A percentile compares a stretch with the other conserved stretches of the same genome.
These are phyloP conservation scores for Pseudogymnoascus sp. DNA, from an alignment of 2,329 filamentous ascomycete genomes.

Conservation along the genomic window DNA sequence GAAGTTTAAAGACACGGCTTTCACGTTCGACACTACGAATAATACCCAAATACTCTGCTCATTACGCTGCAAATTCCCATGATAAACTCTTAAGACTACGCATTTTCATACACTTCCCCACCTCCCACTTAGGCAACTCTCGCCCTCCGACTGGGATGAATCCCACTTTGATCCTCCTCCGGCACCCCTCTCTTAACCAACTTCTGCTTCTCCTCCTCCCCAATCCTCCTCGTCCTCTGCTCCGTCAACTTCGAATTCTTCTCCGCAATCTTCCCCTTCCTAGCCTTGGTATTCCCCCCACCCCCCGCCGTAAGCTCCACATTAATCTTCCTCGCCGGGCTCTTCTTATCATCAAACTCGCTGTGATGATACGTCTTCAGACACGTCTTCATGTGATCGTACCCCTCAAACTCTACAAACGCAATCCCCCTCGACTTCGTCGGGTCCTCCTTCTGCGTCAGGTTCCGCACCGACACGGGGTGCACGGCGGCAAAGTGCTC, in stretches of 20 bases:
- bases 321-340: conserved; percentile 67
- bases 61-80: background rate
- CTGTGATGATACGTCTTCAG: conserved; percentile 86
- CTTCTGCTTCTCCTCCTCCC: conserved; percentile 25
- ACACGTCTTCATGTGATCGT: conserved; percentile 86
- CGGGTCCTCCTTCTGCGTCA: conserved; percentile 56
- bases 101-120: background rate
- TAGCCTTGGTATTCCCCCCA: conserved; percentile 65
- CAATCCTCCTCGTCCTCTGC: conserved; percentile 39
- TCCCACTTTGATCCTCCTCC: conserved; percentile 1
- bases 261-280: conserved; percentile 67
- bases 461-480: conserved; percentile 63
- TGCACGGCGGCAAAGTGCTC: conserved; percentile 72
- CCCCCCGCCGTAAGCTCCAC: conserved; percentile 90
- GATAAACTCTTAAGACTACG: background rate
- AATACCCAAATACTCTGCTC: background rate
- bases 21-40: background rate
- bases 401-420: conserved; percentile 82
- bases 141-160: conserved; percentile 12
- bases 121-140: background rate
- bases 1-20: background rate
- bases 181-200: conserved; percentile 18
- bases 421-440: conserved; percentile 66
- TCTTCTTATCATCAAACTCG: conserved; percentile 52
- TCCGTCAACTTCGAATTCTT: conserved; percentile 84